Evolutionary conservation across 1,284 basidiomycete species (phyloP).

Genomic region (Naganishia cerealis): DNA sequence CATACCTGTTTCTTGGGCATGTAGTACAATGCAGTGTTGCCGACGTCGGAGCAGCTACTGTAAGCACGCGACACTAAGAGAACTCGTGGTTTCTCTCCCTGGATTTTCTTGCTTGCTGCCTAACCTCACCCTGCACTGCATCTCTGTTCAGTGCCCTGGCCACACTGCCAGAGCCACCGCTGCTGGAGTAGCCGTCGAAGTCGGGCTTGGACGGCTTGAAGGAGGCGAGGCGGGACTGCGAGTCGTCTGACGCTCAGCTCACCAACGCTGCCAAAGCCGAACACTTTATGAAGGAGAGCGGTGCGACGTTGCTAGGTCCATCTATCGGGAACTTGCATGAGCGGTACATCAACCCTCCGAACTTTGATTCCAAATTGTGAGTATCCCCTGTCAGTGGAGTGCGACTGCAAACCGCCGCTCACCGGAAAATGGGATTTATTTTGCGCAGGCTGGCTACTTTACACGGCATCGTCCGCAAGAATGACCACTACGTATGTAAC

Average conservation of each 20-base stretch:
- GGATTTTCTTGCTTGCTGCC: no score
- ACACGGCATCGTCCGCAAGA: slow-evolving; percentile 26
- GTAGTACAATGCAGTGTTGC: no score
- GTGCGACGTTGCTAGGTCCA: slow-evolving; percentile 56
- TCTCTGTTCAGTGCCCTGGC: slow-evolving; percentile 36
- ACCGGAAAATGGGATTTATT: not conserved
- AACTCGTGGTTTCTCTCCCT: no score
- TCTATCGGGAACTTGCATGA: slow-evolving; percentile 57
- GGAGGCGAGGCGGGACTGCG: slow-evolving; percentile 56
- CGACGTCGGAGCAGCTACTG: no score
- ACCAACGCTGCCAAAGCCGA: slow-evolving; percentile 55
- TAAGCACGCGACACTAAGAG: no score
- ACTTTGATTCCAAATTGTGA: slow-evolving; percentile 48
- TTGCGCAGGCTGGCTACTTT: slow-evolving; percentile 1
- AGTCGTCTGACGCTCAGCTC: slow-evolving; percentile 53
- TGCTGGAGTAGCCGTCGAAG: slow-evolving; percentile 56
- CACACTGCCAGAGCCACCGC: slow-evolving; percentile 41
- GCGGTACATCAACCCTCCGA: slow-evolving; percentile 48
- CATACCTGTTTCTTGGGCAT: no score
- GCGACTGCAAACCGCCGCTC: no score
- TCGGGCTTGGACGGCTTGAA: slow-evolving; percentile 56
- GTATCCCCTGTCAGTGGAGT: no score
- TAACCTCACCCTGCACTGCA: no score
- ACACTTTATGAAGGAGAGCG: slow-evolving; percentile 52
- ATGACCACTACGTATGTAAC: slow-evolving; percentile 24